Evolutionary conservation across 805 yeast species (phyloP).

Genomic region (Candida pseudofarinosa): DNA sequence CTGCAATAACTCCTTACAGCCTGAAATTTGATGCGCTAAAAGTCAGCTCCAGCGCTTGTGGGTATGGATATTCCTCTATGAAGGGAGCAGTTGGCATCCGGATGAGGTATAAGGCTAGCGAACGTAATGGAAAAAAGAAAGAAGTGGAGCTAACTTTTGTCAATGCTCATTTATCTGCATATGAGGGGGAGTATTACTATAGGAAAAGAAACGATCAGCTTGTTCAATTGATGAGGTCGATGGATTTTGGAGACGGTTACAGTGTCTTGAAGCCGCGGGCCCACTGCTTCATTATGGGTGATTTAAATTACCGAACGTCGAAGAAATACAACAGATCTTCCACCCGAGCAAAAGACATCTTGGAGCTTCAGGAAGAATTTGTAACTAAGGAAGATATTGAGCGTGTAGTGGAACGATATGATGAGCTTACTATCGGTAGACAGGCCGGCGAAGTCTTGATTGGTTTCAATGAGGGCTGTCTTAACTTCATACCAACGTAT

Average conservation of each 20-base stretch:
- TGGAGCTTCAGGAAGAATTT: constrained; percentile 21
- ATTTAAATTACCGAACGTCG: constrained; percentile 70
- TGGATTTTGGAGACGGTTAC: constrained; percentile 57
- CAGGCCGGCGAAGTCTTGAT: constrained; percentile 44
- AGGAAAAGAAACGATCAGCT: constrained; percentile 52
- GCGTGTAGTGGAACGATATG: constrained; percentile 30
- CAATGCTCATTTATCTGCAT: constrained; percentile 71
- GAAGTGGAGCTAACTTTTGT: constrained; percentile 54
- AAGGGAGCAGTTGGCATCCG: constrained; percentile 75
- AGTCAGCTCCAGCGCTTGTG: constrained; percentile 44
- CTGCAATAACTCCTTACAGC: constrained; percentile 44
- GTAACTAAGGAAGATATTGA: constrained; percentile 9
- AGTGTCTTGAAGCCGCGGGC: constrained; percentile 47
- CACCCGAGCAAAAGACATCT: constrained; percentile 15
- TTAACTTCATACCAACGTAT: constrained; percentile 75
- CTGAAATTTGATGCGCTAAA: constrained; percentile 25
- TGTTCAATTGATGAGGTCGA: constrained; percentile 43
- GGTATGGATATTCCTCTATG: constrained; percentile 55
- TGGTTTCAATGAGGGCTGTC: constrained; percentile 64
- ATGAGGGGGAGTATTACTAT: constrained; percentile 56
- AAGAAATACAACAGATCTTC: constrained; percentile 12
- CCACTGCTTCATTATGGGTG: constrained; percentile 79
- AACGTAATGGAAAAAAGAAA: constrained; percentile 10
- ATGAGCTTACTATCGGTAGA: constrained; percentile 48
- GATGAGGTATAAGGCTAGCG: constrained; percentile 29